These are phyloP conservation scores for Colletotrichum chlorophyti DNA, from an alignment of 2,329 filamentous ascomycete species.

Conservation along the genomic window DNA sequence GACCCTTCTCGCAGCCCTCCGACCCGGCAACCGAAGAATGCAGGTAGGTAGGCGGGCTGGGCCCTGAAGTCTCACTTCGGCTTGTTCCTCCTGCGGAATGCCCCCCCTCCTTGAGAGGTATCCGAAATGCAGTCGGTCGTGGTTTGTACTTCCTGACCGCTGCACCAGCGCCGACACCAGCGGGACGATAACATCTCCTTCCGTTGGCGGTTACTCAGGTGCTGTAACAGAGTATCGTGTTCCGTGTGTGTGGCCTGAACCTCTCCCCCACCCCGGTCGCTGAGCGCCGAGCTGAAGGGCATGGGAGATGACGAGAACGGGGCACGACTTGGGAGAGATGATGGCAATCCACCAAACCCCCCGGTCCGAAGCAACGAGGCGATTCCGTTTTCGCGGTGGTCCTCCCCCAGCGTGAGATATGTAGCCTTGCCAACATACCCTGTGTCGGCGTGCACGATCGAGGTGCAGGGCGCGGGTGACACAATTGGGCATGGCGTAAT, in stretches of 20 bases:
- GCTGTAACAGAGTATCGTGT: background rate
- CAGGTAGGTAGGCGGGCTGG: conserved; percentile 6
- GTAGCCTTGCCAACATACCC: conserved; percentile 28
- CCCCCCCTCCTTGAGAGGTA: too few relatives aligned
- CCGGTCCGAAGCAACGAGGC: conserved; percentile 18
- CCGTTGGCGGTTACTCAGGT: background rate
- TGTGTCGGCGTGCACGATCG: conserved; percentile 19
- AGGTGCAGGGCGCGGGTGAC: conserved; percentile 20
- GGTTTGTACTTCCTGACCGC: background rate
- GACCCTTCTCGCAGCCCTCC: conserved; percentile 18
- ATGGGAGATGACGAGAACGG: conserved; percentile 23
- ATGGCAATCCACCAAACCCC: too few relatives aligned
- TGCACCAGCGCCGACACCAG: background rate
- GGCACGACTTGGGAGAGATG: conserved; percentile 22
- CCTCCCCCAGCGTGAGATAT: too few relatives aligned
- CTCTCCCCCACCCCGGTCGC: background rate
- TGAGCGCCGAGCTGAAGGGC: conserved; percentile 10
- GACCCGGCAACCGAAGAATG: conserved; percentile 28
- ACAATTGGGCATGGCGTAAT: conserved; percentile 17
- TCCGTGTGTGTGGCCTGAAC: conserved; percentile 15
- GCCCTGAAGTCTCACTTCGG: conserved; percentile 22
- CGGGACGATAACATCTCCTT: background rate
- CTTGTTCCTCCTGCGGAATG: background rate
- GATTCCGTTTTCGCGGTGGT: conserved; percentile 17
- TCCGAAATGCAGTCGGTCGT: too few relatives aligned